phyloP scores from a whole-genome alignment of 2,329 filamentous ascomycete genomes.

The Orbilia blumenaviensis region DNA sequence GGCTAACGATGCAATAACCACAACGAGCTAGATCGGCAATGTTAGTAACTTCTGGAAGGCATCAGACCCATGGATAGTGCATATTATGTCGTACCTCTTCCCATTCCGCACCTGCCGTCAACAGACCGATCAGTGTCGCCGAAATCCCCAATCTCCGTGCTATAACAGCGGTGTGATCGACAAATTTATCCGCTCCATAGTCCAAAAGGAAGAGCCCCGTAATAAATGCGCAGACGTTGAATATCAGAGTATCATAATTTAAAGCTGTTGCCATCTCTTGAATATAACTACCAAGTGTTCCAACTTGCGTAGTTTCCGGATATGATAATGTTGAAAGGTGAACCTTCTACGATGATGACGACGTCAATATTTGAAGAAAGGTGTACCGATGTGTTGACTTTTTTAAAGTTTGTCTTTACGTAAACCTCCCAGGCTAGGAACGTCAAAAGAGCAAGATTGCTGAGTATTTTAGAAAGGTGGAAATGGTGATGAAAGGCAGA shows the following conservation, averaged over 20 bases:
- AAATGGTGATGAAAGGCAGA: conserved; percentile 1
- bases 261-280: conserved; percentile 60
- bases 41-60: not conserved
- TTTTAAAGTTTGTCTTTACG: conserved; percentile 5
- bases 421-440: not conserved
- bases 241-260: conserved; percentile 60
- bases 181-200: conserved; percentile 66
- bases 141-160: conserved; percentile 64
- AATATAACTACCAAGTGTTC: conserved; percentile 14
- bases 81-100: conserved; percentile 64
- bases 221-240: conserved; percentile 63
- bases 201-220: conserved; percentile 65
- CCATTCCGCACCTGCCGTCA: conserved; percentile 68
- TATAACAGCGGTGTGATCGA: conserved; percentile 65
- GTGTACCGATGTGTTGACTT: not conserved
- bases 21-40: conserved; percentile 62
- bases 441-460: conserved; percentile 14
- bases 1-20: conserved; percentile 65
- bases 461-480: conserved; percentile 10
- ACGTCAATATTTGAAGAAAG: not conserved
- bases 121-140: conserved; percentile 64
- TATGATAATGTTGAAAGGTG: not conserved
- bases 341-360: not conserved
- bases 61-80: not conserved
- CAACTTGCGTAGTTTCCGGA: conserved; percentile 8